phyloP scores from a whole-genome alignment of 1,284 basidiomycete genomes.

The Ganoderma resinaceum region DNA sequence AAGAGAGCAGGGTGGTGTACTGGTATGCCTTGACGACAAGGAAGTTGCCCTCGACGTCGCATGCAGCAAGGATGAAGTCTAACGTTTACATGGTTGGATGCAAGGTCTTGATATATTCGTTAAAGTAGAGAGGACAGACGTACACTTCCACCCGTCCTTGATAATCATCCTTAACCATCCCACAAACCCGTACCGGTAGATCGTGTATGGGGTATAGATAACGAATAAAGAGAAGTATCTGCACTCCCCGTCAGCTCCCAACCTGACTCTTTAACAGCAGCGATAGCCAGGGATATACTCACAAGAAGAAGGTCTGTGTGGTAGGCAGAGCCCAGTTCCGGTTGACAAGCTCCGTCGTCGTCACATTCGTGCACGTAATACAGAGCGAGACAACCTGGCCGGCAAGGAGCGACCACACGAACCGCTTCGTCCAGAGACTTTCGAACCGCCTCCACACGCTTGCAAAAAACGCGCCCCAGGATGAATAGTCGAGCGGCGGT shows the following conservation, averaged over 20 bases:
- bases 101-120: not conserved
- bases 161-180: slow-evolving; percentile 7
- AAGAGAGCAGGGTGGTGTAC: slow-evolving; percentile 86
- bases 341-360: slow-evolving; percentile 76
- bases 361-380: slow-evolving; percentile 86
- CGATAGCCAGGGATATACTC: slow-evolving; percentile 38
- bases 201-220: slow-evolving; percentile 86
- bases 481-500: slow-evolving; percentile 70
- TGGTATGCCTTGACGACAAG: slow-evolving; percentile 86
- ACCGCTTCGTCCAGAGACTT: slow-evolving; percentile 78
- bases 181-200: slow-evolving; percentile 67
- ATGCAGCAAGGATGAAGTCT: slow-evolving; percentile 81
- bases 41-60: slow-evolving; percentile 88
- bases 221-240: slow-evolving; percentile 82
- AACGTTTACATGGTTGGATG: slow-evolving; percentile 1
- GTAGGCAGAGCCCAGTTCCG: slow-evolving; percentile 79
- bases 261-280: not conserved
- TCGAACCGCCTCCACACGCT: slow-evolving; percentile 66
- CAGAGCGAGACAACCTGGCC: slow-evolving; percentile 87
- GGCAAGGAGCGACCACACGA: slow-evolving; percentile 69
- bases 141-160: slow-evolving; percentile 87
- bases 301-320: slow-evolving; percentile 85
- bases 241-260: slow-evolving; percentile 5
- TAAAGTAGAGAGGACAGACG: slow-evolving; percentile 32
- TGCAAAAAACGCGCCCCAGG: slow-evolving; percentile 53